Evolutionary conservation across 2,329 filamentous ascomycete species (phyloP).

Genomic region (Aspergillus arachidicola): DNA sequence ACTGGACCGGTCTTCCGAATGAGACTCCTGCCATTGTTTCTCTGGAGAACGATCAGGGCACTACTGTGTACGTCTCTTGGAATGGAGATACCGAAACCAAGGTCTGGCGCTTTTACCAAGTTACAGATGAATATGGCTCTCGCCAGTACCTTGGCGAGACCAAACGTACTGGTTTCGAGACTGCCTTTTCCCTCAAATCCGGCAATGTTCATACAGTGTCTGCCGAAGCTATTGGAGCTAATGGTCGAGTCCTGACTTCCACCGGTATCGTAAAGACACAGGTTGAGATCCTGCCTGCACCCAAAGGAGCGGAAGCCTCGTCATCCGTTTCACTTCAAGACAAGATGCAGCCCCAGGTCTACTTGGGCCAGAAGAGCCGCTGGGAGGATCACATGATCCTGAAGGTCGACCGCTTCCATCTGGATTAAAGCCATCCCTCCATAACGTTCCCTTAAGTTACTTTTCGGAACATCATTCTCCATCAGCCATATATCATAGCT

Average conservation of each 20-base stretch:
- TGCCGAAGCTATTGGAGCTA: conserved; percentile 40
- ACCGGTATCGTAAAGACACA: conserved; percentile 26
- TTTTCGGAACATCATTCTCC: not conserved
- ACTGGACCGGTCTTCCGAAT: conserved; percentile 42
- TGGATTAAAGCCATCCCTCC: not conserved
- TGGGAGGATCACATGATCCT: conserved; percentile 18
- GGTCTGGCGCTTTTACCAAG: conserved; percentile 54
- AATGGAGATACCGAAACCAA: conserved; percentile 54
- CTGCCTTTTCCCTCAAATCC: conserved; percentile 25
- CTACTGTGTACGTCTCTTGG: conserved; percentile 57
- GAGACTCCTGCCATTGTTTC: conserved; percentile 43
- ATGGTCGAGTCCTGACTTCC: conserved; percentile 29
- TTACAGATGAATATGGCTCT: conserved; percentile 27
- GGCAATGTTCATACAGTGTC: conserved; percentile 39
- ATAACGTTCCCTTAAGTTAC: not conserved
- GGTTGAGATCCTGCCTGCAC: conserved; percentile 23
- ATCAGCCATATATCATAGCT: not conserved
- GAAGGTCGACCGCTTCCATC: conserved; percentile 16
- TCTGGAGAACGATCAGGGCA: conserved; percentile 30
- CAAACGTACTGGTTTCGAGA: conserved; percentile 33
- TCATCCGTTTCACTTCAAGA: not conserved
- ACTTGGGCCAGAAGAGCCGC: conserved; percentile 2
- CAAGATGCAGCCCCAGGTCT: conserved; percentile 9
- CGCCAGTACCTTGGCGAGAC: conserved; percentile 31
- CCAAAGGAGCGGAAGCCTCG: not conserved